Evolutionary conservation across 768 basidiomycete species (phyloP), one percentile per base, ranked within the genome.

Genomic region (Pholiota molesta): DNA sequence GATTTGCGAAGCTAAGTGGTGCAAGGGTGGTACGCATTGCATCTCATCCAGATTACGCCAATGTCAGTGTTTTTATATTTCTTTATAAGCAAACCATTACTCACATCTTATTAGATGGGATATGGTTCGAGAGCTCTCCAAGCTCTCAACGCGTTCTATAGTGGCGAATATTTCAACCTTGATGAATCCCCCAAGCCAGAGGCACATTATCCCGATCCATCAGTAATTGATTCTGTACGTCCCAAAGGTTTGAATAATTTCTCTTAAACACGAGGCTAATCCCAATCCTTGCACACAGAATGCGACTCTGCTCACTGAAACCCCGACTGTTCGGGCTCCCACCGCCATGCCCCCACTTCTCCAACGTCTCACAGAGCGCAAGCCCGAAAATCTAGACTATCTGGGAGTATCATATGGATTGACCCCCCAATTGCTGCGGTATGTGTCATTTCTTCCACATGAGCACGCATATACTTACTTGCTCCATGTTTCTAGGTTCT

Each of bases 371-470:
- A 87, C 92, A 1, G 96, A 98, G 71, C 84, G 91, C 33, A 92
- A 90, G 73, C 97, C 97, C 0, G 95, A 98, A 71, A 80, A 76
- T 31, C 80, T 99, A 23, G 97, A 99, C 74, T 99, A 97, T 70
- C 80, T 99, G 6, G 97, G 97, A 49, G 97, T 98, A 2, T 97
- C 95, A 14, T 99, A 97, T 72, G 97, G 97, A 6, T 79, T 99
- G 54, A 98, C 96, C 0, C 84, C 92, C 5, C 89, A 86, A 65
- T 81, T 99, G 1, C 83, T 99, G 42, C 81, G 90, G 89, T 89
- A 53, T 14, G 77, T 61, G 19, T 21, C 57, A 37, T 21, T 17
- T 39, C 10, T 13, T 6, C 1, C 21, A 11, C 10, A 10, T 14
- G 5, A 17, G 28, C 33, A 14, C 19, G 23, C 42, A 45, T 53